These are phyloP conservation scores for Peronospora farinosa DNA, from an alignment of 352 stramenopile genomes.

Conservation along the genomic window DNA sequence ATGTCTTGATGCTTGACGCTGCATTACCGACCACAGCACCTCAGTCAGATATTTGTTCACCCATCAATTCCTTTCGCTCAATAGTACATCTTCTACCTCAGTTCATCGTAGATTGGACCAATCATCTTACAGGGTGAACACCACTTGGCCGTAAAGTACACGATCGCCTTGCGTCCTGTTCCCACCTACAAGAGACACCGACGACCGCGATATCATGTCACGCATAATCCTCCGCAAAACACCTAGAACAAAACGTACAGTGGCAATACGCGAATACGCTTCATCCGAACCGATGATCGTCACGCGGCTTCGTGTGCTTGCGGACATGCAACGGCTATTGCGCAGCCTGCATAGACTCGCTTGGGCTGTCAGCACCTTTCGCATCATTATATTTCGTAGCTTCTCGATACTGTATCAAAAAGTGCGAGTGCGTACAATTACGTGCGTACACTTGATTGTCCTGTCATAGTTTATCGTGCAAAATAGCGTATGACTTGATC, in stretches of 20 bases:
- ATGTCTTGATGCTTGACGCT: conserved; percentile 60
- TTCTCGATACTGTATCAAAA: conserved; percentile 4
- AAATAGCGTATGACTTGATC: background rate
- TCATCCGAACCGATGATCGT: conserved; percentile 72
- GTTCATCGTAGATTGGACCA: conserved; percentile 77
- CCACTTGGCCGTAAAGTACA: conserved; percentile 89
- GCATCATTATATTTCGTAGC: conserved; percentile 38
- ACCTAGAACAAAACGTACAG: conserved; percentile 30
- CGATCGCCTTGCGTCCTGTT: conserved; percentile 61
- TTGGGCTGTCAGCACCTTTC: conserved; percentile 26
- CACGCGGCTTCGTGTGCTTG: conserved; percentile 50
- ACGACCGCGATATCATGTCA: conserved; percentile 3
- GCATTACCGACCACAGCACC: conserved; percentile 1
- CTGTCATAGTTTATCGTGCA: too few species aligned
- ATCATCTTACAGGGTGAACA: conserved; percentile 90
- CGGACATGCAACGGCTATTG: conserved; percentile 27
- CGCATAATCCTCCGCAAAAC: background rate
- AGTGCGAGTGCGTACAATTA: too few species aligned
- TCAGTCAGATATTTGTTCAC: background rate
- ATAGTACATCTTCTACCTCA: conserved; percentile 44
- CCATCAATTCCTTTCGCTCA: background rate
- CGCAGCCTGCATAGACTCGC: conserved; percentile 18
- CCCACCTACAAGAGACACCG: conserved; percentile 34
- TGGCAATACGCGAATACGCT: conserved; percentile 61
- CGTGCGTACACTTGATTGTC: too few species aligned